Conservation (phyloP, 2,329 filamentous ascomycete species). For the Trichoderma citrinoviride region DNA sequence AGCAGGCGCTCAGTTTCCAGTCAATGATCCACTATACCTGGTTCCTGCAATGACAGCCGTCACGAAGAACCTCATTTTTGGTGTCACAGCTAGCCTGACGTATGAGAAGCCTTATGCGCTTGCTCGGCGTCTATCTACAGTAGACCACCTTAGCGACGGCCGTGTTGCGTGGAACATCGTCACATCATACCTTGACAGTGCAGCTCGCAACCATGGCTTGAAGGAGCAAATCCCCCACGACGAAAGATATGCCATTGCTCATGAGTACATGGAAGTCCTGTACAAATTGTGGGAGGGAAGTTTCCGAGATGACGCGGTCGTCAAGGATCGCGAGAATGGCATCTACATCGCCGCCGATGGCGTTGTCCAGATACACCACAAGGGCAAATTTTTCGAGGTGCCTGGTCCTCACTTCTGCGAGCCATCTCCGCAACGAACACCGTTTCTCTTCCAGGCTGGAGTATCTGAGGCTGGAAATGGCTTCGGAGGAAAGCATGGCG, state of each 20-base stretch:
- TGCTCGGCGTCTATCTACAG: conserved; percentile 59
- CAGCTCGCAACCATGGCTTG: conserved; percentile 15
- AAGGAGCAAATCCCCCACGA: conserved; percentile 20
- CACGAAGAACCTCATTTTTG: conserved; percentile 62
- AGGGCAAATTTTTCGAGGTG: conserved; percentile 19
- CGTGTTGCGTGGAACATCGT: conserved; percentile 67
- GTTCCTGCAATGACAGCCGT: conserved; percentile 66
- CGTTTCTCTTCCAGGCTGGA: conserved; percentile 19
- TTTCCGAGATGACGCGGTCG: conserved; percentile 18
- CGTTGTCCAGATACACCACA: conserved; percentile 19
- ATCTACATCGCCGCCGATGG: conserved; percentile 7
- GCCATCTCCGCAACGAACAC: conserved; percentile 18
- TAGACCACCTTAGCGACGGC: conserved; percentile 61
- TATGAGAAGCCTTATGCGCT: conserved; percentile 62
- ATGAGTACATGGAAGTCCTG: conserved; percentile 19
- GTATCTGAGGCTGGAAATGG: conserved; percentile 19
- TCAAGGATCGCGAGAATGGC: conserved; percentile 9
- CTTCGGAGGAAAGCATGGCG: conserved; percentile 20
- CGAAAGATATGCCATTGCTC: conserved; percentile 19
- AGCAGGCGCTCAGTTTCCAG: conserved; percentile 61
- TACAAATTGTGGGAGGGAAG: conserved; percentile 20
- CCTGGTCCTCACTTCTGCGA: conserved; percentile 19
- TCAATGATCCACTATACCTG: conserved; percentile 59
- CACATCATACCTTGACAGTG: conserved; percentile 36
- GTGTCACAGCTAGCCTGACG: conserved; percentile 60